These are phyloP conservation scores for Pelargonium australe DNA, from an alignment of 441 rosid genomes.

Conservation along the genomic window DNA sequence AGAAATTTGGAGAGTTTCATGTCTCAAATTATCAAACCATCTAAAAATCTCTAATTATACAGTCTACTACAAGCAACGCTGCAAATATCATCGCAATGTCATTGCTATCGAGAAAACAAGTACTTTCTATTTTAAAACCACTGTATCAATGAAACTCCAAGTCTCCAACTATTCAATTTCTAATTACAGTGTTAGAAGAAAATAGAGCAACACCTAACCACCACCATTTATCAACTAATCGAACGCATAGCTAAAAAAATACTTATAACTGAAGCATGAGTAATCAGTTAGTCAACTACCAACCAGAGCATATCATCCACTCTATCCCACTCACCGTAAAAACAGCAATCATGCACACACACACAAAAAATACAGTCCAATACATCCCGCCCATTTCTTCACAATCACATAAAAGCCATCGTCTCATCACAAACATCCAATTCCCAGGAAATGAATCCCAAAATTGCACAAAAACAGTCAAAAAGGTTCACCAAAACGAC, in stretches of 20 bases:
- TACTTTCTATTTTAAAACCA: neutral
- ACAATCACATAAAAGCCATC: neutral
- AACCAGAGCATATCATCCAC: neutral
- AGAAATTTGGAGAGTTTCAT: neutral
- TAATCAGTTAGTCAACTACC: neutral
- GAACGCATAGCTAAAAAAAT: neutral
- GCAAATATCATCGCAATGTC: neutral
- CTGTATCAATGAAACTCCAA: too few species aligned
- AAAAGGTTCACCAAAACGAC: neutral
- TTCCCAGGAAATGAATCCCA: neutral
- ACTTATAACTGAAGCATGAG: neutral
- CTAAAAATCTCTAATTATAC: neutral
- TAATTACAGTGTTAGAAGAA: neutral
- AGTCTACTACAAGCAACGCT: neutral
- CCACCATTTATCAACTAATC: neutral
- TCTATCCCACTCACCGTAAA: neutral
- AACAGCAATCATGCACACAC: neutral
- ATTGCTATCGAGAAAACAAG: neutral
- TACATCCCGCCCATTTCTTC: neutral
- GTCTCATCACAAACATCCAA: neutral
- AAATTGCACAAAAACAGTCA: neutral
- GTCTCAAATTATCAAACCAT: neutral
- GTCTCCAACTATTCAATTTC: neutral
- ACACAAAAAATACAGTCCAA: neutral
- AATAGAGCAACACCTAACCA: neutral